phyloP scores from a whole-genome alignment of 73 alveolate species.

The Paramecium sonneborni region DNA sequence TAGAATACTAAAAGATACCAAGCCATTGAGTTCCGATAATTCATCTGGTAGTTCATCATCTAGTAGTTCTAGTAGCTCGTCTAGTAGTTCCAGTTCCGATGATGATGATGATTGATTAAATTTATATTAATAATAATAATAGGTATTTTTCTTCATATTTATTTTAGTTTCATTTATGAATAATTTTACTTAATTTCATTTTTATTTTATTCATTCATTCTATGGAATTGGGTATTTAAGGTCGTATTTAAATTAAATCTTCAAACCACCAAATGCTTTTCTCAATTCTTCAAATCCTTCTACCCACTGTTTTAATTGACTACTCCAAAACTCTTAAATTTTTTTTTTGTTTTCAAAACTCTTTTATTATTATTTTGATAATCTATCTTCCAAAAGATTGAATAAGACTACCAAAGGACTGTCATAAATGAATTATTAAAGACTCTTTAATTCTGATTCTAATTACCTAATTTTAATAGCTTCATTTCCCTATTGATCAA shows the following conservation, averaged over 20 bases:
- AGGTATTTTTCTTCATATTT: no score
- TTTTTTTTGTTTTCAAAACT: not conserved
- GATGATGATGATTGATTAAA: not conserved
- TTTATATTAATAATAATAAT: not conserved
- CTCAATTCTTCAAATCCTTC: not conserved
- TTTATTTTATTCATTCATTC: no score
- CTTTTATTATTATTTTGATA: not conserved
- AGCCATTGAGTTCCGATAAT: slow-evolving; percentile 17
- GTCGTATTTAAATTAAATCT: not conserved
- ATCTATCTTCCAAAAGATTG: not conserved
- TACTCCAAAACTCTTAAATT: not conserved
- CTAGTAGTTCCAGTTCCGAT: slow-evolving; percentile 34
- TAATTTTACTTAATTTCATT: no score
- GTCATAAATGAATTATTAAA: not conserved
- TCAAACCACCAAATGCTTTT: not conserved
- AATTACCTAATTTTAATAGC: not conserved
- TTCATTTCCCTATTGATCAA: not conserved
- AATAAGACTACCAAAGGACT: not conserved
- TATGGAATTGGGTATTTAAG: no score
- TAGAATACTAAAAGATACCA: not conserved
- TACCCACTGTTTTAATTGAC: not conserved
- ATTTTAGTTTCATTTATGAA: no score
- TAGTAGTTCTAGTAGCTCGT: not conserved
- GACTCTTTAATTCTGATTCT: not conserved
- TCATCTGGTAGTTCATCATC: slow-evolving; percentile 40